Conservation (phyloP, 495 filamentous ascomycete species). For the Friedmanniomyces endolithicus region DNA sequence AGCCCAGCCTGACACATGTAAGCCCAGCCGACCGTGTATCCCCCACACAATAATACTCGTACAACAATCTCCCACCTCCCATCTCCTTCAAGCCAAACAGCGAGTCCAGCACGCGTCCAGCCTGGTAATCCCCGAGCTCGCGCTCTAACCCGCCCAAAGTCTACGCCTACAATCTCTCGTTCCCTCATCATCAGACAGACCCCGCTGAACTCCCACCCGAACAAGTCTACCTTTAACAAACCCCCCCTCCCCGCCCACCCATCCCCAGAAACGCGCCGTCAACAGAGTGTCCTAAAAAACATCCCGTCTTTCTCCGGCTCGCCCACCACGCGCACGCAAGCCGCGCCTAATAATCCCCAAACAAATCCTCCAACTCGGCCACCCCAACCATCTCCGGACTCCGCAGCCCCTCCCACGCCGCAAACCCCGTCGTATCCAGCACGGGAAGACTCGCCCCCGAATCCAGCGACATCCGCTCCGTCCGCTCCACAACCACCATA, state of each 20-base stretch:
- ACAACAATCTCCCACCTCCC: neutral
- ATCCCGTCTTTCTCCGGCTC: no score
- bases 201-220: neutral
- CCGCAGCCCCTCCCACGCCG: constrained; percentile 47
- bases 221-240: no score
- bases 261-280: no score
- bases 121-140: neutral
- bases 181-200: neutral
- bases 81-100: neutral
- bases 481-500: constrained; percentile 1
- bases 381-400: constrained; percentile 84
- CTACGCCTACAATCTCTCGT: neutral
- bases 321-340: neutral
- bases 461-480: neutral
- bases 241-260: no score
- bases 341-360: constrained; percentile 34
- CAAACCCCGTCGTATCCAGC: constrained; percentile 25
- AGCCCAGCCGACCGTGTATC: constrained; percentile 1
- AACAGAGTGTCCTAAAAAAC: no score
- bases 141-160: neutral
- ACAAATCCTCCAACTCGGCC: constrained; percentile 82
- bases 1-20: no score
- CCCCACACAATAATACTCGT: no score
- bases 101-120: neutral
- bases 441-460: neutral